A percentile compares a stretch with the other conserved stretches of the same genome.
Evolutionary conservation across 768 basidiomycete genomes (phyloP).

Genomic region (Kockovaella imperatae): DNA sequence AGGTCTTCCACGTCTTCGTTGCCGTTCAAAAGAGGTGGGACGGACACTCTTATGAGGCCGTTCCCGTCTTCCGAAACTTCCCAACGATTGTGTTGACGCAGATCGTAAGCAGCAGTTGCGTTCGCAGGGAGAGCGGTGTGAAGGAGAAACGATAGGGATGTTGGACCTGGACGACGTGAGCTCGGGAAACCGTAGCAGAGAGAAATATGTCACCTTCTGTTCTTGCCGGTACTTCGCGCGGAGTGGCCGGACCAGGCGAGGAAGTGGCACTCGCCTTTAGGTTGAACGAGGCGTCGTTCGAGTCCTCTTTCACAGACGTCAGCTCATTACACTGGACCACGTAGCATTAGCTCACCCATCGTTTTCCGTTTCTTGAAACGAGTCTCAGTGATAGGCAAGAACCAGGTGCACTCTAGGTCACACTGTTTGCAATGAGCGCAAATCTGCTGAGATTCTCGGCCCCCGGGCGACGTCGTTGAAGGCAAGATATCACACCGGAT

Average conservation of each 20-base stretch:
- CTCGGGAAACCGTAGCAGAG: constrained; percentile 41
- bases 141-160: constrained; percentile 72
- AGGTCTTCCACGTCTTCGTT: constrained; percentile 23
- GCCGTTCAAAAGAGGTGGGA: constrained; percentile 25
- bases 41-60: constrained; percentile 59
- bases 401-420: constrained; percentile 89
- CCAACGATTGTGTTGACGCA: constrained; percentile 79
- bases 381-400: constrained; percentile 96
- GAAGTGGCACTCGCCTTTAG: too few species aligned
- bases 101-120: constrained; percentile 78
- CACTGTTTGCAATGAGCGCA: constrained; percentile 96
- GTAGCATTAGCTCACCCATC: constrained; percentile 56
- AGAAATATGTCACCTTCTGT: constrained; percentile 37
- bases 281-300: too few species aligned
- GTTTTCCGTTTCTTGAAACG: constrained; percentile 94
- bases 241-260: not conserved
- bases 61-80: constrained; percentile 76
- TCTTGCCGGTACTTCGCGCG: constrained; percentile 1
- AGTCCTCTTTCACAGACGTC: not conserved
- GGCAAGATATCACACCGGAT: constrained; percentile 67
- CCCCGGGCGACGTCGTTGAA: constrained; percentile 53
- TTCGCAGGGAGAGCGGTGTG: constrained; percentile 86
- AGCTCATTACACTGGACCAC: not conserved
- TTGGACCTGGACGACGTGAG: constrained; percentile 59
- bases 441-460: constrained; percentile 51